A percentile compares a stretch with the other conserved stretches of the same genome.
These are phyloP conservation scores for Neurospora pannonica DNA, from an alignment of 495 filamentous ascomycete genomes.

Conservation along the genomic window DNA sequence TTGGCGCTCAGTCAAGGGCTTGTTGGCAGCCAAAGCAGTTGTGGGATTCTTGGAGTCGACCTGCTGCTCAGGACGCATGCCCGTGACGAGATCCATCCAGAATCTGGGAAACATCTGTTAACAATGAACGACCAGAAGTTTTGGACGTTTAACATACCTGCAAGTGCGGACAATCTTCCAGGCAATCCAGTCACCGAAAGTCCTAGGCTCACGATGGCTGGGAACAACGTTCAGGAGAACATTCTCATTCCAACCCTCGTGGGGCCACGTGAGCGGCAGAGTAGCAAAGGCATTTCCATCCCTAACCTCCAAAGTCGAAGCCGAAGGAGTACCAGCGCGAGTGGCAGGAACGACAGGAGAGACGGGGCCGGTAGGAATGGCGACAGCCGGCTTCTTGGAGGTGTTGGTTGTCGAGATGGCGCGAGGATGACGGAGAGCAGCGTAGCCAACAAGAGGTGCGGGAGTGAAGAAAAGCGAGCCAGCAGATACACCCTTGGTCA, in stretches of 20 bases:
- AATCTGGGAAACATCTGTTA: conserved; percentile 18
- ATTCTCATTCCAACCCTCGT: conserved; percentile 49
- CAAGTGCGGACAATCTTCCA: conserved; percentile 35
- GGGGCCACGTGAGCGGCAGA: conserved; percentile 53
- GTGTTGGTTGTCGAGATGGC: background rate
- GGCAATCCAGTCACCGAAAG: conserved; percentile 34
- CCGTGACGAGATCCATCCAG: conserved; percentile 38
- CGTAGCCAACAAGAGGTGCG: background rate
- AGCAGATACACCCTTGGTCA: background rate
- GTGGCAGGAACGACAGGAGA: background rate
- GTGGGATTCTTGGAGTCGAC: conserved; percentile 38
- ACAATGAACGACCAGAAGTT: too few relatives aligned
- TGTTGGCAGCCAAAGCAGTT: conserved; percentile 29
- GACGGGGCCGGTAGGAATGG: background rate
- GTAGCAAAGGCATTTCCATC: background rate
- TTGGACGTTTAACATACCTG: conserved; percentile 10
- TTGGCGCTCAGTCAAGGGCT: conserved; percentile 38
- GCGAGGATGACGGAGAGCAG: background rate
- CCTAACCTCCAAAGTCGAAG: background rate
- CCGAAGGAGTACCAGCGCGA: background rate
- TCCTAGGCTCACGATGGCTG: conserved; percentile 27
- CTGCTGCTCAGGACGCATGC: conserved; percentile 32
- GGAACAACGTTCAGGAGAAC: conserved; percentile 34
- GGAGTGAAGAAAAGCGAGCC: background rate
- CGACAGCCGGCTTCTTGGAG: background rate